phyloP scores from a whole-genome alignment of 177 flowering plant genomes.

The Vitis hybrid region DNA sequence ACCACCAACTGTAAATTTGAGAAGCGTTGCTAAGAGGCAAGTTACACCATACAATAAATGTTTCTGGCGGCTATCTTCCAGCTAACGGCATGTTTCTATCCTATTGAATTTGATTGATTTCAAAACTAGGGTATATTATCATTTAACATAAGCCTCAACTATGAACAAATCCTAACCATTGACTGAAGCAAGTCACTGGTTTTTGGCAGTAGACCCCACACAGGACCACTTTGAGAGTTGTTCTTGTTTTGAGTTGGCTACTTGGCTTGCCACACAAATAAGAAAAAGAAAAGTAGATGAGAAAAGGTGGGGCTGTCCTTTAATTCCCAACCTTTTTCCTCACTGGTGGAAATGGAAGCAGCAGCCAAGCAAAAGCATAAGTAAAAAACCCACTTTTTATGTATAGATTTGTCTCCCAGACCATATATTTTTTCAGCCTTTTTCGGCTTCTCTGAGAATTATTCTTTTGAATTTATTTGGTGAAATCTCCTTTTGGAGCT shows the following conservation, averaged over 20 bases:
- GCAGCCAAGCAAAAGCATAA: slow-evolving; percentile 11
- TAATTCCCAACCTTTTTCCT: slow-evolving; percentile 9
- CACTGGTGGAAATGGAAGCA: slow-evolving; percentile 5
- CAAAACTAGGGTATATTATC: no score
- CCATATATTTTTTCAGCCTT: slow-evolving; percentile 10
- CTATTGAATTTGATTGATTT: no score
- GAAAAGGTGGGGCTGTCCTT: slow-evolving; percentile 3
- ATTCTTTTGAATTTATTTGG: background rate
- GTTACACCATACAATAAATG: no score
- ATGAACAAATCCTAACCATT: no score
- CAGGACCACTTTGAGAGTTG: no score
- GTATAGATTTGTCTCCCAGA: background rate
- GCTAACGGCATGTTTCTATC: no score
- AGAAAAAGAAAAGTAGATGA: background rate
- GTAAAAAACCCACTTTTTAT: slow-evolving; percentile 11
- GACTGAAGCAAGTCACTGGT: no score
- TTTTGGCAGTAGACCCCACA: no score
- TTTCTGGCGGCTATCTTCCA: no score
- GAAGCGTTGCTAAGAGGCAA: background rate
- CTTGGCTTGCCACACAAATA: no score
- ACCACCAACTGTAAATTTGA: slow-evolving; percentile 18
- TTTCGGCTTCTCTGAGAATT: slow-evolving; percentile 19
- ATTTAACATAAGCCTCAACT: no score
- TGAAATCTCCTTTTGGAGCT: background rate
- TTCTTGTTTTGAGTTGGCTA: no score